Evolutionary conservation across 2,329 filamentous ascomycete genomes (phyloP).

Genomic region (Penicillium sp.): DNA sequence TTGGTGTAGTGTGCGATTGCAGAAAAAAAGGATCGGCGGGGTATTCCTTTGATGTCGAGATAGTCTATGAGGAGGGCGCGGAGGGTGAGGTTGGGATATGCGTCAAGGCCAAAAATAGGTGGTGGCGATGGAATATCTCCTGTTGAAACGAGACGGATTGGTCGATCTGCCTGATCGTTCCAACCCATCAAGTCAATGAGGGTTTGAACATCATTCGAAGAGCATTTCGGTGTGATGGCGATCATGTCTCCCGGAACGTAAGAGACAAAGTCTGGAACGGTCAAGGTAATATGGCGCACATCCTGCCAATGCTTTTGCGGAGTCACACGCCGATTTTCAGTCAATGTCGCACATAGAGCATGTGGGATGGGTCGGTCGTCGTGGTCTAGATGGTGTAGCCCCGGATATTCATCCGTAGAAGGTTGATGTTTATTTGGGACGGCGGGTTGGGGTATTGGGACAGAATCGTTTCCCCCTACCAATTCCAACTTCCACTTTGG

Average conservation of each 20-base stretch:
- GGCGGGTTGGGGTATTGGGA: not conserved
- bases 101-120: constrained; percentile 37
- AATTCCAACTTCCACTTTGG: constrained; percentile 64
- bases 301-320: constrained; percentile 84
- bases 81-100: constrained; percentile 55
- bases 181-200: constrained; percentile 79
- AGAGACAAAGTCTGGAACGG: constrained; percentile 40
- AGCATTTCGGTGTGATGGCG: constrained; percentile 84
- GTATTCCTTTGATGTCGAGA: constrained; percentile 85
- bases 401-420: constrained; percentile 18
- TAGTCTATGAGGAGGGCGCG: constrained; percentile 75
- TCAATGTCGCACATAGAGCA: constrained; percentile 57
- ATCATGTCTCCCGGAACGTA: constrained; percentile 75
- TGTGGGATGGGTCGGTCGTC: constrained; percentile 58
- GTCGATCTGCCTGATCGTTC: constrained; percentile 67
- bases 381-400: constrained; percentile 32
- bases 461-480: not conserved
- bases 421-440: constrained; percentile 2
- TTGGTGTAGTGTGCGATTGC: constrained; percentile 71
- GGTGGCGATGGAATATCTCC: constrained; percentile 25
- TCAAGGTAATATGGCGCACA: constrained; percentile 73
- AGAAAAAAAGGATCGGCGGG: constrained; percentile 80
- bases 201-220: constrained; percentile 71
- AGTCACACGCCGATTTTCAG: constrained; percentile 70
- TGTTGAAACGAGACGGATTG: constrained; percentile 54